Evolutionary conservation across 192 early-diverging fungal species (phyloP), one percentile per base, ranked within the genome.

Genomic region (Podochytrium sp.): DNA sequence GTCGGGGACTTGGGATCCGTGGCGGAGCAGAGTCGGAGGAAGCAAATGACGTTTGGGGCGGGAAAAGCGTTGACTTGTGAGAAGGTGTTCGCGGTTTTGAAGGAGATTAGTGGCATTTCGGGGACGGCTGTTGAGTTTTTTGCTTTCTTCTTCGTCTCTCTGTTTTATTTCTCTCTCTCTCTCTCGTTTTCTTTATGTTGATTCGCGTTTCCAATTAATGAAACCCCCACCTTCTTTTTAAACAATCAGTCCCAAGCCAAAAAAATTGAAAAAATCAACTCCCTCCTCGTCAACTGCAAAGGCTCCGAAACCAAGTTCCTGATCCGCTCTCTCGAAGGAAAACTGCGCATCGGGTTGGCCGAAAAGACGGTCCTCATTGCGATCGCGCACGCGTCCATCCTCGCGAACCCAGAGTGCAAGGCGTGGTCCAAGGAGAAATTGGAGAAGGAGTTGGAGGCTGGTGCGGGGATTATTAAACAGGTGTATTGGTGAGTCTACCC

Each of bases 341-440:
- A 97, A 72, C 83, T 99, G 59, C 90, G 98, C 27, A 98, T 99
- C 69, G 96, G 97, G 32, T 80, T 99, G 29, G 98, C 97, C 1
- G 96, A 98, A 78, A 87, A 94, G 75, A 96, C 95, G 0, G 90
- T 99, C 23, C 85, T 97, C 37, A 87, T 88, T 12, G 89, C 94
- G 14, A 86, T 99, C 30, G 93, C 94, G n/a, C 92, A 96, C 33
- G 92, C 96, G 0, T 85, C 90, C 58, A 89, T 93, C 1, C 57
- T 91, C 41, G 83, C 81, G 29, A 83, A 90, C 49, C 27, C 43
- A 77, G 72, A 81, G 38, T 75, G 50, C 52, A 73, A 79, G 40
- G 79, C 73, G 3, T 40, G 84, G 59, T 80, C 82, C 0, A 72
- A 79, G 32, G 76, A 78, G 29, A 85, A 85, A 42, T 76, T 78